Conservation (phyloP, 345 rosid species). For the Acer saccharum region DNA sequence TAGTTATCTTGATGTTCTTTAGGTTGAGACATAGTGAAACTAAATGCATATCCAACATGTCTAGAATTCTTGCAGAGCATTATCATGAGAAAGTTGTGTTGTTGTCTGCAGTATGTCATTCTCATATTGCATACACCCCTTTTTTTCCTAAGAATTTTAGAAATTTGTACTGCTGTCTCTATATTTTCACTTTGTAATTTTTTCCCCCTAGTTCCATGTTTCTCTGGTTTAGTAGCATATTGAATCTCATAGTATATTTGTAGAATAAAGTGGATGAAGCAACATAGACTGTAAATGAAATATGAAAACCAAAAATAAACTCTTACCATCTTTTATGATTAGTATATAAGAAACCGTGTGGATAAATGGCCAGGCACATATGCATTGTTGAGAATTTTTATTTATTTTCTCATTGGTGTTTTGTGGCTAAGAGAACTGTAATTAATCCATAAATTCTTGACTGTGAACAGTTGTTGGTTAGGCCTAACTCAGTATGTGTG, state of each 20-base stretch:
- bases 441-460: slow-evolving; percentile 7
- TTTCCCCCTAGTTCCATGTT: no score
- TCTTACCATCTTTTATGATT: neutral
- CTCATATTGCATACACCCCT: no score
- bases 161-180: neutral
- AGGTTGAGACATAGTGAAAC: neutral
- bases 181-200: no score
- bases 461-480: slow-evolving; percentile 36
- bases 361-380: neutral
- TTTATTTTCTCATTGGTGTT: neutral
- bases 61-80: neutral
- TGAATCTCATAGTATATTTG: neutral
- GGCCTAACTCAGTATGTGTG: slow-evolving; percentile 46
- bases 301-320: neutral
- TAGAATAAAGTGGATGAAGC: neutral
- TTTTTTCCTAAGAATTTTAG: neutral
- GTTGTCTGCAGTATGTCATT: neutral
- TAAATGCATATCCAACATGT: neutral
- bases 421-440: slow-evolving; percentile 14
- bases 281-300: neutral
- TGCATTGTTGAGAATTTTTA: neutral
- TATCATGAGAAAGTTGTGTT: neutral
- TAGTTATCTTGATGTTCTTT: slow-evolving; percentile 1
- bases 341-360: neutral
- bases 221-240: neutral